Evolutionary conservation across 768 basidiomycete species (phyloP), one percentile per base, ranked within the genome.

Genomic region (Pleurotus salmoneostramineus): DNA sequence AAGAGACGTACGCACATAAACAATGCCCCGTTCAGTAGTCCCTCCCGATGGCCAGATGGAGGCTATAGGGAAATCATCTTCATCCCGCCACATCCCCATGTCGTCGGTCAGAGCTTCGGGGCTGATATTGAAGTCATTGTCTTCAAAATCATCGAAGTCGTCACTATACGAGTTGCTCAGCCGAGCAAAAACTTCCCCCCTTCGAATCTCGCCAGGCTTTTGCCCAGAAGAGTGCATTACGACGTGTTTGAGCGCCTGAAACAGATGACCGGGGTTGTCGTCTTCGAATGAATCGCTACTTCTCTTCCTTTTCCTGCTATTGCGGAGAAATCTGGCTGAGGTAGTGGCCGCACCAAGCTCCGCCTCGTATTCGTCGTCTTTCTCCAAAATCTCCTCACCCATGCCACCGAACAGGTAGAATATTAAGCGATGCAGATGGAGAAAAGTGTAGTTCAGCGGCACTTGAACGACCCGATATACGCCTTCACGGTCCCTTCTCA

Each of bases 391-490:
- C 6, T 61, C 64, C 48, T 64, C 57, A 36, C 61, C 42, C 62
- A 56, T 52, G 59, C 63, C 74, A 47, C 74, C 77, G 61, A 88
- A 90, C 4, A 88, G 69, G 64, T 83, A 91, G 5, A 78, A 71
- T 32, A 90, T 75, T 48, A 91, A 77, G 47, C 76, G 78, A 42
- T 82, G 81, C 4, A 91, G 72, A 63, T 87, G 87, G 0, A 79
- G 73, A 61, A 91, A 84, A 0, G 85, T 87, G 66, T 89, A 90
- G 65, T 78, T 87, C 31, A 83, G 72, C 0, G 89, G 89, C 6
- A 89, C 85, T 61, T 88, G 88, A 4, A 83, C 82, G 54, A 89
- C 71, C 54, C 88, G 80, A 64, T 83, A 82, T 3, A 86, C 76
- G 4, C 83, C 82, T 11, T 62, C 58, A 1, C 37, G 14, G 43